Base-by-base conservation (phyloP, 208 protist species). In the Trypanosoma rangeli region DNA sequence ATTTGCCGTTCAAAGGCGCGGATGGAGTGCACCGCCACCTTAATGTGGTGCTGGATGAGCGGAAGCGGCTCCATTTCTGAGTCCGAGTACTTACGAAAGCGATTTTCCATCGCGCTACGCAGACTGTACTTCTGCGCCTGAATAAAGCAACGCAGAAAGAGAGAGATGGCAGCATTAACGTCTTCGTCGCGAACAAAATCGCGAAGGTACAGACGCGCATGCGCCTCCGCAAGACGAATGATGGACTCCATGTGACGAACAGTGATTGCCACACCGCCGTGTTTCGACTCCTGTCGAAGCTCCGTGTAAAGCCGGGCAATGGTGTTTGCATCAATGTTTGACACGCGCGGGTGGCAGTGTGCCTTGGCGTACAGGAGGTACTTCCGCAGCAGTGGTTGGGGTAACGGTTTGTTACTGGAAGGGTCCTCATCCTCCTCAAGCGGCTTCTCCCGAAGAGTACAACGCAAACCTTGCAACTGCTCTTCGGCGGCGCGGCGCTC, bases 191-290 rank as follows among this genome's bases (percentile, higher is more conserved):
- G 86, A 3, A 99, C 98, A 71, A 92, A 95, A 68, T 98, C 92
- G 35, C 98, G 89, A 35, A 99, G 87, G 74, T 99, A 98, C 82
- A 99, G 92, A 48, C 94, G 86, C 0, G 99, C 99, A 77, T 98
- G 94, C 0, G 98, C 97, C 88, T 99, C 98, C 18, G 98, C 86
- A 53, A 99, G 92, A 57, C 99, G 93, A 48, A 99, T 95, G 33
- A 99, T 94, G 0, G 97, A 98, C 89, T 99, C 99, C 65, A 99
- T 90, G 79, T 99, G 97, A 31, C 99, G 91, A 58, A 99, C 98
- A 0, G 98, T 99, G 75, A 99, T 99, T 5, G 95, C 79, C 15
- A 98, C 91, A 59, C 98, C 98, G 50, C 95, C 94, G 55, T 94
- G 89, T 75, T 87, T 89, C 16, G 89, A 89, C 73, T 99, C 97